Evolutionary conservation across 1,284 basidiomycete genomes (phyloP).

Genomic region (Mycena sp.): DNA sequence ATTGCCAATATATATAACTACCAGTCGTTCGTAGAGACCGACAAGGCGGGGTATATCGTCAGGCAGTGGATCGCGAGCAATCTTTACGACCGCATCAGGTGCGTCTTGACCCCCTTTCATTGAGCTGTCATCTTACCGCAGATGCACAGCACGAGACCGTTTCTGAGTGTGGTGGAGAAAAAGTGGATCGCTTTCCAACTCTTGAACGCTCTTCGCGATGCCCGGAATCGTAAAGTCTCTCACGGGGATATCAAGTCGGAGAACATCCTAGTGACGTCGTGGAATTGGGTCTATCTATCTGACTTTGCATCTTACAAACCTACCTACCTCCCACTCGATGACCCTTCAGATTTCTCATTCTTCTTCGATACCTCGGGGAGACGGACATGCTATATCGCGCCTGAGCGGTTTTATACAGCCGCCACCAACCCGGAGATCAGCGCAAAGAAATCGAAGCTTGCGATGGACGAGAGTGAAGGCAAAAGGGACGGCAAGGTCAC

Average conservation of each 20-base stretch:
- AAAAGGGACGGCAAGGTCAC: conserved; percentile 83
- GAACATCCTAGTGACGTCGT: conserved; percentile 96
- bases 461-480: conserved; percentile 57
- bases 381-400: conserved; percentile 95
- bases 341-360: conserved; percentile 98
- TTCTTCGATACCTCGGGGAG: conserved; percentile 98
- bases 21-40: conserved; percentile 93
- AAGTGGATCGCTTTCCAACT: conserved; percentile 99
- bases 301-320: conserved; percentile 99
- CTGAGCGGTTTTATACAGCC: conserved; percentile 94
- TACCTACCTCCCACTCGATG: conserved; percentile 93
- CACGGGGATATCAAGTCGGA: conserved; percentile 99
- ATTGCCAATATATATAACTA: conserved; percentile 92
- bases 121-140: background rate
- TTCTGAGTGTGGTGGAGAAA: conserved; percentile 92
- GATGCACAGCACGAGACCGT: conserved; percentile 90
- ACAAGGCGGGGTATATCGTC: conserved; percentile 94
- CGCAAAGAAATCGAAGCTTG: conserved; percentile 63
- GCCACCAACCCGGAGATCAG: conserved; percentile 75
- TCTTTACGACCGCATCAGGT: conserved; percentile 99
- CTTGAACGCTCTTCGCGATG: conserved; percentile 85
- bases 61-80: conserved; percentile 96
- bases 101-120: conserved; percentile 37
- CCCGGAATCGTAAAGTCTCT: conserved; percentile 84
- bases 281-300: conserved; percentile 95